phyloP scores from a whole-genome alignment of 1,284 basidiomycete genomes.

The Athelia psychrophila region DNA sequence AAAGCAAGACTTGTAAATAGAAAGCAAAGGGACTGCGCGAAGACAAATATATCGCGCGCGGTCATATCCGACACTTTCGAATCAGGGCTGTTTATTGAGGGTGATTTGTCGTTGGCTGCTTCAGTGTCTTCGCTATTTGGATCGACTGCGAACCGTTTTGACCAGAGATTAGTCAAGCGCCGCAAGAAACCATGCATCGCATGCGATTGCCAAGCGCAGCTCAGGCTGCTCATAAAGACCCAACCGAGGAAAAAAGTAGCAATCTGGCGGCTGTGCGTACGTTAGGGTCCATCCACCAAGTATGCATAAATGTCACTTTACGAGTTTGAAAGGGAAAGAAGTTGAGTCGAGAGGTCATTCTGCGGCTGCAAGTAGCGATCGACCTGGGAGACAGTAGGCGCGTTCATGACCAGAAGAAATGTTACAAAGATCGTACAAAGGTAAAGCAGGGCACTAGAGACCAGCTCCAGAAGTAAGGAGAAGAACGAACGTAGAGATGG shows the following conservation, averaged over 20 bases:
- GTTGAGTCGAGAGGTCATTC: too few species aligned
- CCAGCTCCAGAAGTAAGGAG: neutral
- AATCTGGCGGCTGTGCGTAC: constrained; percentile 33
- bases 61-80: neutral
- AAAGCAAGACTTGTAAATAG: constrained; percentile 39
- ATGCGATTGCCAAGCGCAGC: constrained; percentile 26
- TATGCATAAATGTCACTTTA: too few species aligned
- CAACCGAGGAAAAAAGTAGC: constrained; percentile 48
- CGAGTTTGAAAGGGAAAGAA: too few species aligned
- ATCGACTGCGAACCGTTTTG: too few species aligned
- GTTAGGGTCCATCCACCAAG: too few species aligned
- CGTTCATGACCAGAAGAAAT: too few species aligned
- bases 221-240: constrained; percentile 43
- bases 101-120: neutral
- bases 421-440: too few species aligned
- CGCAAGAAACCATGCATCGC: constrained; percentile 13
- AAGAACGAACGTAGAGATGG: neutral
- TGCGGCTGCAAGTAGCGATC: too few species aligned
- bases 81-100: neutral
- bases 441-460: neutral
- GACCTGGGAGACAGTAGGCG: too few species aligned
- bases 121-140: too few species aligned
- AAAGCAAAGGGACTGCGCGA: constrained; percentile 44
- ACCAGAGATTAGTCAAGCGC: neutral
- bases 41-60: constrained; percentile 25